Evolutionary conservation across 345 rosid genomes (phyloP), one percentile per base, ranked within the genome.

Genomic region (Erysimum cheiranthoides): DNA sequence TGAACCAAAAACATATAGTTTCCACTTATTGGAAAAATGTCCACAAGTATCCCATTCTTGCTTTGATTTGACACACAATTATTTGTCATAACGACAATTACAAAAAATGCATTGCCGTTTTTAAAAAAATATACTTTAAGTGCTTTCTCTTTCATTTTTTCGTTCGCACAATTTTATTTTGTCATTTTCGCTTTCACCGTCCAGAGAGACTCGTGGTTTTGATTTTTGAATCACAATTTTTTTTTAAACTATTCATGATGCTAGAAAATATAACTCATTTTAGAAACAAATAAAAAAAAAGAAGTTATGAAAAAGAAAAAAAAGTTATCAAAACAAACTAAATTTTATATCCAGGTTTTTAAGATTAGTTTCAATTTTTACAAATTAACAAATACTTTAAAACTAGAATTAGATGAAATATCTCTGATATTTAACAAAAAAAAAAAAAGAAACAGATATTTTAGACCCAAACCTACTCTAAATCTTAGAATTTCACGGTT

Each of bases 121-220:
- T 66, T 32, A 5, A 1, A 32, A n/a, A n/a, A n/a, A n/a, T n/a
- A 21, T 21, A 21, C 25, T 21, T 21, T 21, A 34, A 59, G 5
- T 71, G 25, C 17, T 53, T 39, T 18, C 34, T 52, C 49, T 21
- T 32, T 54, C 16, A 39, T 52, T 52, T 38, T 74, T 30, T 58
- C 32, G 17, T 16, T 28, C 34, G 49, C 52, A n/a, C 47, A 10
- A 31, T 34, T 59, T 75, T 16, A 7, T 61, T 40, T 50, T 14
- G 16, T 60, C 46, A 8, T 6, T 66, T 21, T 74, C 51, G 43
- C 16, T 38, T 42, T 52, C 79, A 69, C 79, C 79, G 79, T 62
- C 79, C 79, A 76, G 61, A 43, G 49, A 51, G 11, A 5, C 34
- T 43, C 47, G 3, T 56, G 71, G 17, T 46, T 59, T 59, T 30